Evolutionary conservation across 805 yeast genomes (phyloP), one percentile per base, ranked within the genome.

Genomic region (Hanseniaspora opuntiae): DNA sequence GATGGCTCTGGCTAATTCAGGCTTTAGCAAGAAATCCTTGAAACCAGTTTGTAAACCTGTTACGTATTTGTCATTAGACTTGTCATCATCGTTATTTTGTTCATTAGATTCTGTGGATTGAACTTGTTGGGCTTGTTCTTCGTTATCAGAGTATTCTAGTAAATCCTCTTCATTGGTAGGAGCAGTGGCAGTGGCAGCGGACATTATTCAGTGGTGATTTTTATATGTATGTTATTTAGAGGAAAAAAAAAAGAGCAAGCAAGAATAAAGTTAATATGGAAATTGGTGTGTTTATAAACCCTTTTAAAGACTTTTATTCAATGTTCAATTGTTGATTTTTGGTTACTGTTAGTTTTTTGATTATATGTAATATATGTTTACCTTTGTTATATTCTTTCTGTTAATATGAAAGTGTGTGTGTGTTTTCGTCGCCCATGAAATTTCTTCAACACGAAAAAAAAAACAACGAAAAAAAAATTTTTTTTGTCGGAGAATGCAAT

Each of bases 31-130:
- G 72, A 90, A 90, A 74, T 93, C 98, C 72, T 94, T 86, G 82
- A 93, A 90, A 68, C 97, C 97, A 59, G 97, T 90, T 59, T 97
- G 90, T 71, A 93, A 97, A 63, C 88, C 86, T 66, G 97, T 97
- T 57, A 89, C 97, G 64, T 93, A 93, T 45, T 78, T 85, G 56
- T 74, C 81, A 57, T 73, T 73, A 53, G 65, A 70, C 54, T 69
- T 65, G 35, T 66, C 69, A 50, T 65, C 62, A 35, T 63, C 70
- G 30, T 51, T 63, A 42, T 62, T 62, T 22, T 60, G 56, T 25
- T 61, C 57, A 19, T 58, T 59, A 53, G 66, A 67, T 55, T 74
- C 69, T 56, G 74, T 67, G 58, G 79, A 66, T 65, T 68, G 69
- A 54, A 78, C 77, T 60, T 68, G 78, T 61, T 84, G 86, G 63